Base-by-base conservation (phyloP, 768 basidiomycete genomes). In the Suillus weaverae region DNA sequence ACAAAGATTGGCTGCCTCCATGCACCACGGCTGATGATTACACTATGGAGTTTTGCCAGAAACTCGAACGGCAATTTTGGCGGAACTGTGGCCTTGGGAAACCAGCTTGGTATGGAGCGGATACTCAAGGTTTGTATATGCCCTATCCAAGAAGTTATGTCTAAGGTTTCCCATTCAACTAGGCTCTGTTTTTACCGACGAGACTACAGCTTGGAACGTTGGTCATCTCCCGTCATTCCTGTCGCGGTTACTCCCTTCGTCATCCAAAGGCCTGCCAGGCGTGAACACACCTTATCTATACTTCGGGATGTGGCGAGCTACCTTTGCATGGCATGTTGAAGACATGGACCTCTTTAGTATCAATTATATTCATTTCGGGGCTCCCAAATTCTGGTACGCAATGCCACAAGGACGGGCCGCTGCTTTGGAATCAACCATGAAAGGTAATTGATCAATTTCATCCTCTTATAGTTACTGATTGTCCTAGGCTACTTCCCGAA, bases 261-360 rank as follows among this genome's bases (percentile, higher is more conserved):
- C 88, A 8, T 79, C 82, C 44, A 85, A 89, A 61, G 86, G 89
- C 46, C 80, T 99, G 33, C 96, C 97, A 1, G 97, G 97, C 10
- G 97, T 99, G 56, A 99, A 99, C 72, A 90, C 95, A 3, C 97
- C 97, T 0, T 99, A 99, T 74, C 85, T 99, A 2, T 99, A 99
- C 77, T 99, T 96, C 74, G 97, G 97, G 68, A 99, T 98, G 96
- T 99, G 97, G 97, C 84, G 95, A 60, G 97, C 97, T 30, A 95
- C 95, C 0, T 99, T 99, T 77, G 94, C 95, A 0, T 99, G 97
- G 97, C 97, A 99, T 71, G 97, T 99, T 56, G 97, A 99, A 77
- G 97, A 99, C 76, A 97, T 98, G 93, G 97, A 99, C 73, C 83
- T 99, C 1, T 98, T 97, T 78, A 96, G 94, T 63, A 99, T 99